Conservation (phyloP, 257 asterid genomes). For the Fraxinus excelsior region DNA sequence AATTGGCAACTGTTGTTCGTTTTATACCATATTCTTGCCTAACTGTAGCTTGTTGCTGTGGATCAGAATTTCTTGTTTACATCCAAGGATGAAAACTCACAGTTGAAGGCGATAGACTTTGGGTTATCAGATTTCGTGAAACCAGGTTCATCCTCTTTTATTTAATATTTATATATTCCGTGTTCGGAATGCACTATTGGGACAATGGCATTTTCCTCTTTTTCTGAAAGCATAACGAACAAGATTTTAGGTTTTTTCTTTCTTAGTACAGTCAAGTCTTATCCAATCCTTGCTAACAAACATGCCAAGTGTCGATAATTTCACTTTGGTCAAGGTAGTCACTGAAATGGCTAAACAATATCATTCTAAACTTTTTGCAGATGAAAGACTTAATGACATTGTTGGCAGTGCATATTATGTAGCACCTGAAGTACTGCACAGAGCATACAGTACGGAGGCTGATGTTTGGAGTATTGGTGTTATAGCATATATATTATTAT, state of each 20-base stretch:
- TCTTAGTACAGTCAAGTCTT: background rate
- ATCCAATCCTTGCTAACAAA: background rate
- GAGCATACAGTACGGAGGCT: constrained; percentile 66
- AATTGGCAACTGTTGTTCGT: background rate
- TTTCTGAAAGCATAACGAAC: background rate
- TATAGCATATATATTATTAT: constrained; percentile 56
- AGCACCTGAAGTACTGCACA: constrained; percentile 65
- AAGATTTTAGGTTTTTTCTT: background rate
- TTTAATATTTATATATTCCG: too few species aligned
- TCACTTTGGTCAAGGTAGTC: background rate
- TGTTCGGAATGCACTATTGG: background rate
- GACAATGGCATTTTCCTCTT: background rate
- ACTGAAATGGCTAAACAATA: background rate
- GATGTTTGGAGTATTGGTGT: constrained; percentile 72
- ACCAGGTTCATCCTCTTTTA: constrained; percentile 28
- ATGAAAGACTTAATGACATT: constrained; percentile 64
- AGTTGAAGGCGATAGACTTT: constrained; percentile 34
- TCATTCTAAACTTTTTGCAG: constrained; percentile 28
- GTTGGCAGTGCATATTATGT: constrained; percentile 73
- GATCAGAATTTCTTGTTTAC: constrained; percentile 36
- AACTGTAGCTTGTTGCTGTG: constrained; percentile 35
- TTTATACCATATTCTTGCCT: constrained; percentile 17
- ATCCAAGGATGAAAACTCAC: constrained; percentile 29
- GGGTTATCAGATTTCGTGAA: constrained; percentile 34
- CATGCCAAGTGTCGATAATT: background rate